Evolutionary conservation across 2,329 filamentous ascomycete genomes (phyloP), one percentile per base, ranked within the genome.

Genomic region (Bipolaris zeicola): DNA sequence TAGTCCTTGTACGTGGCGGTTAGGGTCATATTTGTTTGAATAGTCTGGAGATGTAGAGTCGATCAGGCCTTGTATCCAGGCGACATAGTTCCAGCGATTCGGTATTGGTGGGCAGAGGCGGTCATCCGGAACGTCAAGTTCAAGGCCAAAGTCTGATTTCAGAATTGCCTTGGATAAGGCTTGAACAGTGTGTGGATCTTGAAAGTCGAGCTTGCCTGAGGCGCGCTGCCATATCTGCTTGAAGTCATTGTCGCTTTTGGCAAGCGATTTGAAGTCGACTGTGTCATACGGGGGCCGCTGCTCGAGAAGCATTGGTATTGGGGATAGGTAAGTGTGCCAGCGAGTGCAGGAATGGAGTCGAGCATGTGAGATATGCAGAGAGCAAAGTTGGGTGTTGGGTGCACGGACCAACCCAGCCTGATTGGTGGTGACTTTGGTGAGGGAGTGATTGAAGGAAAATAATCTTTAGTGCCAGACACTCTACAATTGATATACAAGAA

Each of bases 31-130:
- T 0, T 79, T 79, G 43, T 82, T 78, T 6, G 66, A 67, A 58
- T 80, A 78, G 54, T 76, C 66, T 14, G 78, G 77, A 8, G 79
- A 78, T 0, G 88, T 89, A 1, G 86, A 88, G 68, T 96, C 92
- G 6, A 98, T 72, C 0, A 99, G 83, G 3, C 84, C 82, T 68
- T 96, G 92, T 1, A 98, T 80, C 92, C 93, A 98, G 7, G 93
- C 79, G 18, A 98, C 86, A 73, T 99, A 99, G 70, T 94, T 95
- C 74, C 96, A 88, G 47, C 92, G 87, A 58, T 85, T 73, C 10
- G 69, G 71, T 24, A 96, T 90, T 1, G 93, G 91, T 11, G 94
- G 95, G 71, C 94, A 98, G 0, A 99, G 81, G 20, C 94, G 83
- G 73, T 96, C 87, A 24, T 84, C 78, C 0, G 92, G 92, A 1